These are phyloP conservation scores for Trametes hirsuta DNA, from an alignment of 1,284 basidiomycete species.

Conservation along the genomic window DNA sequence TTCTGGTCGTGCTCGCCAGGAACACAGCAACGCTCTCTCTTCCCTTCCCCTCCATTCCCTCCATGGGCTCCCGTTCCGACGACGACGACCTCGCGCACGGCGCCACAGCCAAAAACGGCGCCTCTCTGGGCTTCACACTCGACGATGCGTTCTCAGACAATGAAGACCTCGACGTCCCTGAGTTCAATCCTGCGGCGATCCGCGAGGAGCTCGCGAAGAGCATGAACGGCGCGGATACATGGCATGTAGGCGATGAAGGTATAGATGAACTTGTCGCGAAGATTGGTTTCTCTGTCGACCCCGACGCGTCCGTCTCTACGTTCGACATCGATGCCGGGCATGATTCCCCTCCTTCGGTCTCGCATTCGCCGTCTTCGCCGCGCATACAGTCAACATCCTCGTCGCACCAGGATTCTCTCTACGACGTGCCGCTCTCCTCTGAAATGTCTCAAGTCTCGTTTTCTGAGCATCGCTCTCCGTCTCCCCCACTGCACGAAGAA, in stretches of 20 bases:
- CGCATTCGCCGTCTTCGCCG: conserved; percentile 26
- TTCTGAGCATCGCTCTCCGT: conserved; percentile 25
- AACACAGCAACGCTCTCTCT: conserved; percentile 11
- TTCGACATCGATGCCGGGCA: conserved; percentile 48
- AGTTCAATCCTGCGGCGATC: conserved; percentile 60
- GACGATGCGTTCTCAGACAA: conserved; percentile 72
- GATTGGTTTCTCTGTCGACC: conserved; percentile 40
- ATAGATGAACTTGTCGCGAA: conserved; percentile 24
- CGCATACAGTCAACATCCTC: conserved; percentile 25
- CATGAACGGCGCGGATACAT: conserved; percentile 28
- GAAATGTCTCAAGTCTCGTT: conserved; percentile 52
- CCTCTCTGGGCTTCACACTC: conserved; percentile 31
- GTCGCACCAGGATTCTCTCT: conserved; percentile 32
- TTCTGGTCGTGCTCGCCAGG: conserved; percentile 3
- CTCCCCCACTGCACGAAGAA: conserved; percentile 20
- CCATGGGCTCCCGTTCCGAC: conserved; percentile 20
- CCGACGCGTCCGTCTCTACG: conserved; percentile 61
- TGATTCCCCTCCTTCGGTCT: conserved; percentile 25
- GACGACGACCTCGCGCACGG: conserved; percentile 13
- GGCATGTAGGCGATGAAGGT: conserved; percentile 22
- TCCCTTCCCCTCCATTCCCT: not conserved
- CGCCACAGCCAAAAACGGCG: not conserved
- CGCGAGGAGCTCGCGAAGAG: conserved; percentile 61
- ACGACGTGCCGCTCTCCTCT: conserved; percentile 39
- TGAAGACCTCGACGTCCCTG: conserved; percentile 50